phyloP scores from a whole-genome alignment of 139 green algal species.

The Deuterostichococcus epilithicus region DNA sequence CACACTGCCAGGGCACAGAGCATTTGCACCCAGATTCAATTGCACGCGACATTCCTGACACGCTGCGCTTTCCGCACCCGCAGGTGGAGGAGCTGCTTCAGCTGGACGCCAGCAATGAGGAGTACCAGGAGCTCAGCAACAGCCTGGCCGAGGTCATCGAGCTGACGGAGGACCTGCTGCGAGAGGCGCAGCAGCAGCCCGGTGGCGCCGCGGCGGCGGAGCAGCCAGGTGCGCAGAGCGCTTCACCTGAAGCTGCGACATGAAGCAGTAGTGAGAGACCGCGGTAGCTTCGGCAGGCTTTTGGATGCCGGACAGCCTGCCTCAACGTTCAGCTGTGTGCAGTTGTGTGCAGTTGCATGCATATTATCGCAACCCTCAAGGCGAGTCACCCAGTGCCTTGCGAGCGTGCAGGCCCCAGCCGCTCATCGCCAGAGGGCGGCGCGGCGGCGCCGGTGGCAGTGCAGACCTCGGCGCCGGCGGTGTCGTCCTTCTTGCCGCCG shows the following conservation, averaged over 20 bases:
- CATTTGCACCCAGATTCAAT: not conserved
- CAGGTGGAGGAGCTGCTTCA: conserved; percentile 74
- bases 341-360: not conserved
- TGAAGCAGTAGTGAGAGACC: not conserved
- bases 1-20: not conserved
- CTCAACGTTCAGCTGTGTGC: not conserved
- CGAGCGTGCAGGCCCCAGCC: not conserved
- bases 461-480: conserved; percentile 19
- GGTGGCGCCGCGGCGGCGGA: not conserved
- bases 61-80: not conserved
- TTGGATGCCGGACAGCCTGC: not conserved
- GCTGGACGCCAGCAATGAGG: conserved; percentile 61
- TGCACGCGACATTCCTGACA: not conserved
- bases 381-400: not conserved
- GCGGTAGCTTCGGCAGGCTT: not conserved
- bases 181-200: conserved; percentile 32
- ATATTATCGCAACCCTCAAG: not conserved
- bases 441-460: conserved; percentile 1
- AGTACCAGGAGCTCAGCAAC: conserved; percentile 68
- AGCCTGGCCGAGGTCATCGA: conserved; percentile 71
- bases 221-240: not conserved
- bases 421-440: not conserved
- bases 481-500: conserved; percentile 23
- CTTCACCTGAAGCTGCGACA: not conserved
- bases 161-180: conserved; percentile 66